These are phyloP conservation scores for Lumnitzera littorea DNA, from an alignment of 345 rosid genomes.

Conservation along the genomic window DNA sequence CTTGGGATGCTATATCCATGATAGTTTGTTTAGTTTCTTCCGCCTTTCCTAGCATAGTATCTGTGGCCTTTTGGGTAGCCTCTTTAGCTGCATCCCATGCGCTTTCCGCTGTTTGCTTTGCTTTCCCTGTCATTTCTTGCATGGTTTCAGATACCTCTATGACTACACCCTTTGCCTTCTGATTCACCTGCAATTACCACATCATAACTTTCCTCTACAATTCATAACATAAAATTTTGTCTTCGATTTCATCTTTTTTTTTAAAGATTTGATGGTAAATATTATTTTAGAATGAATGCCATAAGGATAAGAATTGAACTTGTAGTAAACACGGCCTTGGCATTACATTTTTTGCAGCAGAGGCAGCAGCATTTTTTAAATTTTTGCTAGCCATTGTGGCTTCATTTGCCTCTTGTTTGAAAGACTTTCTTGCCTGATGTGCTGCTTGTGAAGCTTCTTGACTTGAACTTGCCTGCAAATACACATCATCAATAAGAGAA, in stretches of 20 bases:
- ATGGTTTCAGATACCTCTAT: too few species aligned
- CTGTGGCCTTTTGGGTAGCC: constrained; percentile 25
- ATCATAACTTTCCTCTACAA: background rate
- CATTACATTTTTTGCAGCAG: constrained; percentile 19
- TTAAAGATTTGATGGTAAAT: too few species aligned
- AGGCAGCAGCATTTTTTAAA: constrained; percentile 12
- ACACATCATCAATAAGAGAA: background rate
- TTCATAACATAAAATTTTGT: too few species aligned
- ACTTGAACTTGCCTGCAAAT: constrained; percentile 10
- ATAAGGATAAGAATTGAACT: too few species aligned
- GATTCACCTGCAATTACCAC: constrained; percentile 3
- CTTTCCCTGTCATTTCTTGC: constrained; percentile 13
- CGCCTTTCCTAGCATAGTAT: constrained; percentile 8
- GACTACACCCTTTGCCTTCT: background rate
- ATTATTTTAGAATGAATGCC: too few species aligned
- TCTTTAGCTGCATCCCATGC: constrained; percentile 29
- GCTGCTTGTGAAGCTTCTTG: constrained; percentile 8
- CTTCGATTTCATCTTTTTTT: too few species aligned
- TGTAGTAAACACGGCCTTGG: background rate
- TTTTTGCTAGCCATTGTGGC: constrained; percentile 8
- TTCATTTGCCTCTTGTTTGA: constrained; percentile 19
- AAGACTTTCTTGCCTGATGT: constrained; percentile 7
- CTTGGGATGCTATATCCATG: too few species aligned
- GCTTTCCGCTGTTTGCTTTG: constrained; percentile 18
- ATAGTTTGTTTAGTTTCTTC: too few species aligned